Percentiles rank a stretch among this genome's conserved stretches.
These are phyloP conservation scores for Begonia loranthoides DNA, from an alignment of 306 rosid species.

Conservation along the genomic window DNA sequence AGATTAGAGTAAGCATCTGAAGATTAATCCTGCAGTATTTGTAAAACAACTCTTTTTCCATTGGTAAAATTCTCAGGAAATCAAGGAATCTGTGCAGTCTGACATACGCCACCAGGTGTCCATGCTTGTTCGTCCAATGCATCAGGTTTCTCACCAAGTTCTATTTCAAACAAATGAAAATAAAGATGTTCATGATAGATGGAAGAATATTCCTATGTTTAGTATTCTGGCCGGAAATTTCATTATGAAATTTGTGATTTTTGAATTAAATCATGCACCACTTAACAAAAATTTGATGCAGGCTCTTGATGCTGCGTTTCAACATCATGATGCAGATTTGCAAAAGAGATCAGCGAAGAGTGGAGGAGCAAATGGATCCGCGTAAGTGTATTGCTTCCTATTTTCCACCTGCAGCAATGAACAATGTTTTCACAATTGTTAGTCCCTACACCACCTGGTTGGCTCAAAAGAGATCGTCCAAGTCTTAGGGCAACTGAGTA, in stretches of 20 bases:
- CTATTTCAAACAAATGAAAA: not conserved
- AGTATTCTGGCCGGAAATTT: not conserved
- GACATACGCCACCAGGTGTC: constrained; percentile 89
- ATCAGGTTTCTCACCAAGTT: constrained; percentile 44
- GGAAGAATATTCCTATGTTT: not conserved
- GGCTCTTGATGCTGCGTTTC: constrained; percentile 90
- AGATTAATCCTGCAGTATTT: not conserved
- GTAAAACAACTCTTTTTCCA: constrained; percentile 1
- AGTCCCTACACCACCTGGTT: too few species aligned
- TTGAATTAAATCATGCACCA: not conserved
- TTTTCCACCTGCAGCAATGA: too few species aligned
- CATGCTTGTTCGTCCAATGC: constrained; percentile 92
- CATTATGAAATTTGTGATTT: not conserved
- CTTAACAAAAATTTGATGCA: constrained; percentile 25
- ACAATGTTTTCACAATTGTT: too few species aligned
- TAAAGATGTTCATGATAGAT: not conserved
- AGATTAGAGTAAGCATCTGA: too few species aligned
- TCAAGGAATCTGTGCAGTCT: constrained; percentile 54
- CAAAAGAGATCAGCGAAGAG: constrained; percentile 52
- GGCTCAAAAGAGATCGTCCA: too few species aligned
- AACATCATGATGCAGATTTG: constrained; percentile 67
- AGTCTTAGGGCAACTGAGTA: too few species aligned
- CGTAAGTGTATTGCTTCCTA: too few species aligned
- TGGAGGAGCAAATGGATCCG: constrained; percentile 64
- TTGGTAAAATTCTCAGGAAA: constrained; percentile 45